Conservation (phyloP, 2,329 filamentous ascomycete species). For the Pseudopithomyces maydicus region DNA sequence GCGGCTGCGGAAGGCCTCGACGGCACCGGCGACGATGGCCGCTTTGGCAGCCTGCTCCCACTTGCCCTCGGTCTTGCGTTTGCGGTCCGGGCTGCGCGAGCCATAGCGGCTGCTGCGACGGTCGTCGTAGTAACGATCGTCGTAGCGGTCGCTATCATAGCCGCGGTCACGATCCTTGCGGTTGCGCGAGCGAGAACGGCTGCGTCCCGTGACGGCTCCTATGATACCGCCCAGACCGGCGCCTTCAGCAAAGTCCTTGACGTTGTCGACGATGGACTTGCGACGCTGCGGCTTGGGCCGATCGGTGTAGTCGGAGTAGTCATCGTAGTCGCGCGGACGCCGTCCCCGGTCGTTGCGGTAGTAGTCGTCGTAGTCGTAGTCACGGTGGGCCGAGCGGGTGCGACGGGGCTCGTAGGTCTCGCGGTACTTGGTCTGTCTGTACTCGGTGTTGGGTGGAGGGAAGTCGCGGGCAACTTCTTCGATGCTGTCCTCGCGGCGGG, state of each 20-base stretch:
- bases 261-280: slow-evolving; percentile 62
- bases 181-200: slow-evolving; percentile 66
- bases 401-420: slow-evolving; percentile 60
- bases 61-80: slow-evolving; percentile 66
- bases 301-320: slow-evolving; percentile 53
- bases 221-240: slow-evolving; percentile 63
- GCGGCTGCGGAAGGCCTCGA: slow-evolving; percentile 88
- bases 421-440: slow-evolving; percentile 53
- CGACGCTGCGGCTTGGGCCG: slow-evolving; percentile 53
- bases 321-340: slow-evolving; percentile 55
- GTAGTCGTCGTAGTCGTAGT: slow-evolving; percentile 62
- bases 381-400: slow-evolving; percentile 67
- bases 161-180: slow-evolving; percentile 59
- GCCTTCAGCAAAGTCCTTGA: slow-evolving; percentile 60
- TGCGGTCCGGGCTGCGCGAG: slow-evolving; percentile 56
- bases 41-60: slow-evolving; percentile 84
- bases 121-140: slow-evolving; percentile 32
- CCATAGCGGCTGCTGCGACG: slow-evolving; percentile 54
- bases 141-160: slow-evolving; percentile 48
- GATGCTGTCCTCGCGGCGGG: slow-evolving; percentile 74
- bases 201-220: slow-evolving; percentile 57
- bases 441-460: slow-evolving; percentile 67
- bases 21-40: slow-evolving; percentile 85
- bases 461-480: slow-evolving; percentile 88
- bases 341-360: slow-evolving; percentile 47